Conservation (phyloP, 2,329 filamentous ascomycete genomes). For the Cordyceps cateniannulata region DNA sequence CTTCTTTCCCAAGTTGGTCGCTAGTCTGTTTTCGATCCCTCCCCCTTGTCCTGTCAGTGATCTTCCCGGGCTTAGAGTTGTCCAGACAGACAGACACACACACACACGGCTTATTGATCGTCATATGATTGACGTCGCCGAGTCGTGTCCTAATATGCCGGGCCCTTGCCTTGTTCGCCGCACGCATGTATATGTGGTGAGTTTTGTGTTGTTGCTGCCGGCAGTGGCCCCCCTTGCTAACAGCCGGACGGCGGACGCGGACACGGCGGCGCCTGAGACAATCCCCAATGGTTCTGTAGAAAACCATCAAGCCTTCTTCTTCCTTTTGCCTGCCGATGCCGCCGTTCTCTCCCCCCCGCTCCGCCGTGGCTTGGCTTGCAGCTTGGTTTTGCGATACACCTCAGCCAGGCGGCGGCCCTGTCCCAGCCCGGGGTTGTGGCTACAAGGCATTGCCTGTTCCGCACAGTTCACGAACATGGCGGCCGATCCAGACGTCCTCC, state of each 20-base stretch:
- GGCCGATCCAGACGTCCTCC: neutral
- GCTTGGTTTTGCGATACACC: neutral
- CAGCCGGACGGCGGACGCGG: too few relatives aligned
- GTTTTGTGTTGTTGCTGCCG: too few relatives aligned
- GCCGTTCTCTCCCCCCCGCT: neutral
- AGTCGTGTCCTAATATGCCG: neutral
- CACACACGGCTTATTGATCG: neutral
- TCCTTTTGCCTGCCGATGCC: neutral
- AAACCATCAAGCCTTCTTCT: neutral
- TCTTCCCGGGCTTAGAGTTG: too few relatives aligned
- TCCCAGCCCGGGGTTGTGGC: too few relatives aligned
- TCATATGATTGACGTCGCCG: slow-evolving; percentile 3
- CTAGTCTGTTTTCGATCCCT: too few relatives aligned
- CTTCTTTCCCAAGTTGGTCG: too few relatives aligned
- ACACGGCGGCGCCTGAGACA: neutral
- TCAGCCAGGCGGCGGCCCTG: too few relatives aligned
- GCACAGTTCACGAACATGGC: neutral
- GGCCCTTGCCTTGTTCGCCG: neutral
- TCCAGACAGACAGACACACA: too few relatives aligned
- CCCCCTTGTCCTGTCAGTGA: too few relatives aligned
- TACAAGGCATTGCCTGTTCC: neutral
- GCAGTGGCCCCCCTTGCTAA: too few relatives aligned
- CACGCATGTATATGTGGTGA: too few relatives aligned
- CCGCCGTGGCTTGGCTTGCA: neutral
- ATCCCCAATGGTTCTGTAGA: neutral